A percentile compares a stretch with the other conserved stretches of the same genome.
Conservation (phyloP, 2,329 filamentous ascomycete species). For the Colletotrichum spinosum region DNA sequence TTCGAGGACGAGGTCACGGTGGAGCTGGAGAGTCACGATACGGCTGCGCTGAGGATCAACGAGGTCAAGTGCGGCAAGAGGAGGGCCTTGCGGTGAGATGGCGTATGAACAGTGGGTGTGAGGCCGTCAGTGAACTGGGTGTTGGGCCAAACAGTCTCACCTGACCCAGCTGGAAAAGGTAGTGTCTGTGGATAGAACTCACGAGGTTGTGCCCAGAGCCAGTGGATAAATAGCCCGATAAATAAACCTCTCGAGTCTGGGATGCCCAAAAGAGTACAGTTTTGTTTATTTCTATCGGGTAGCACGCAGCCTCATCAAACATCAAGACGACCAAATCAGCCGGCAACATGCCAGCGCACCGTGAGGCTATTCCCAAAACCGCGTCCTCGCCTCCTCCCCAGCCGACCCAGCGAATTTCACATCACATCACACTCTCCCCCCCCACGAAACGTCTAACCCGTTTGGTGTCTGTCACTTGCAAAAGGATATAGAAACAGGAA, state of each 20-base stretch:
- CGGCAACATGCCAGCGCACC: slow-evolving; percentile 7
- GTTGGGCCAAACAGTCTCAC: no score
- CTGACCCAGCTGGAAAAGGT: no score
- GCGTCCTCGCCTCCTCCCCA: slow-evolving; percentile 5
- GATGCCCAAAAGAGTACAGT: not conserved
- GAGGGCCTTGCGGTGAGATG: not conserved
- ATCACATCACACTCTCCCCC: slow-evolving; percentile 32
- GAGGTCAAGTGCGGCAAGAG: slow-evolving; percentile 37
- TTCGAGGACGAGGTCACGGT: slow-evolving; percentile 44
- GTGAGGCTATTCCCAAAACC: slow-evolving; percentile 30
- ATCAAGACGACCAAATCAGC: slow-evolving; percentile 12
- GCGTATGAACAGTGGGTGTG: no score
- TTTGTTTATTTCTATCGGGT: not conserved
- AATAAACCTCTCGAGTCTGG: no score
- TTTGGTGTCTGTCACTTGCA: not conserved
- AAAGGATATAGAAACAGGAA: not conserved
- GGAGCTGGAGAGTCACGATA: slow-evolving; percentile 50
- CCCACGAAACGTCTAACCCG: not conserved
- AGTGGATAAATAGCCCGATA: no score
- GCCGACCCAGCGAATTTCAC: slow-evolving; percentile 21
- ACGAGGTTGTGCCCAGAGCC: no score
- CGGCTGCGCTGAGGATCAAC: slow-evolving; percentile 43
- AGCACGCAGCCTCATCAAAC: slow-evolving; percentile 26
- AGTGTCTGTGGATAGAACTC: no score
- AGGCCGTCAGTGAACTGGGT: no score